Percentiles rank a stretch among this genome's conserved stretches.
Conservation (phyloP, 768 basidiomycete species). For the Amanita fuliginea region DNA sequence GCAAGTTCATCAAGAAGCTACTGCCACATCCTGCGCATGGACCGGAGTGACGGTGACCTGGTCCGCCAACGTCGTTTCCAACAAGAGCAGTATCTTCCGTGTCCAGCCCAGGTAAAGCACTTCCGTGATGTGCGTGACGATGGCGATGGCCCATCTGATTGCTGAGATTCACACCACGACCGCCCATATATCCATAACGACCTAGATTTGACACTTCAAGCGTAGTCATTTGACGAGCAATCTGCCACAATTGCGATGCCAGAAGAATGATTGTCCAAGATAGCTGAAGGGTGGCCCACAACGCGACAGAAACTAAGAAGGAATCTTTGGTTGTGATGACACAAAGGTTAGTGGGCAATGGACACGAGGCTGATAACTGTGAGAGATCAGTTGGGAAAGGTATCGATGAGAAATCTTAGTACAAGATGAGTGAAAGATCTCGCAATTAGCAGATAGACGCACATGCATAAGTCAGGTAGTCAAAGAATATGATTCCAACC, state of each 20-base stretch:
- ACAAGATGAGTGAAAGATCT: conserved; percentile 1
- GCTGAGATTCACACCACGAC: conserved; percentile 57
- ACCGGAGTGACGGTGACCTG: conserved; percentile 37
- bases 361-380: conserved; percentile 47
- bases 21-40: conserved; percentile 33
- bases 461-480: conserved; percentile 81
- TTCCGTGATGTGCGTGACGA: conserved; percentile 14
- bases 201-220: conserved; percentile 93
- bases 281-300: conserved; percentile 91
- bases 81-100: conserved; percentile 35
- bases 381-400: conserved; percentile 24
- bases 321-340: conserved; percentile 59
- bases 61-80: conserved; percentile 14
- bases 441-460: conserved; percentile 19
- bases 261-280: conserved; percentile 88
- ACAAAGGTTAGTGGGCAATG: conserved; percentile 63
- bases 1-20: conserved; percentile 77
- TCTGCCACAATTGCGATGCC: conserved; percentile 82
- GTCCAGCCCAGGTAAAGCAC: conserved; percentile 31
- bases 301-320: conserved; percentile 72
- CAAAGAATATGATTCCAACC: conserved; percentile 67
- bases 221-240: conserved; percentile 90
- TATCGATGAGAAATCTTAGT: conserved; percentile 44
- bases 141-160: conserved; percentile 70
- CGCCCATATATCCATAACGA: conserved; percentile 95